Percentiles rank a stretch among this genome's conserved stretches.
These are phyloP conservation scores for Candida multigemmis DNA, from an alignment of 805 yeast species.

Conservation along the genomic window DNA sequence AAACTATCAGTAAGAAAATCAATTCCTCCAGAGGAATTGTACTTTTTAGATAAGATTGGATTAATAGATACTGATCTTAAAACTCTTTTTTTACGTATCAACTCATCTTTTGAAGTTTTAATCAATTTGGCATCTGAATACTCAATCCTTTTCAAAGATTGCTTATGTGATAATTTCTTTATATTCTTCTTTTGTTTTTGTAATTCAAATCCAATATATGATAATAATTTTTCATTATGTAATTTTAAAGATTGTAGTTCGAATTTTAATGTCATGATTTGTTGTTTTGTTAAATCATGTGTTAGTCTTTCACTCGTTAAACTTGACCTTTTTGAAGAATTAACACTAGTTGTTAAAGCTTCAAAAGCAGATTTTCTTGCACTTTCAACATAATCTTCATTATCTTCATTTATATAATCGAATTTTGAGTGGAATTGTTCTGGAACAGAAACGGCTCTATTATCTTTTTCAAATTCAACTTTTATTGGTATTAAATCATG, in stretches of 20 bases:
- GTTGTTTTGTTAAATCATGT: slow-evolving; percentile 31
- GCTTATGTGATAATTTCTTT: slow-evolving; percentile 28
- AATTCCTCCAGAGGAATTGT: slow-evolving; percentile 1
- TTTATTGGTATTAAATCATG: slow-evolving; percentile 33
- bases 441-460: slow-evolving; percentile 1
- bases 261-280: slow-evolving; percentile 41
- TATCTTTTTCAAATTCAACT: slow-evolving; percentile 30
- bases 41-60: slow-evolving; percentile 12
- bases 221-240: slow-evolving; percentile 47
- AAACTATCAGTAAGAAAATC: slow-evolving; percentile 1
- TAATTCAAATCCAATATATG: slow-evolving; percentile 48
- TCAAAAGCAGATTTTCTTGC: slow-evolving; percentile 1
- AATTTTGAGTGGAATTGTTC: neutral
- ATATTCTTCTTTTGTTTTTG: slow-evolving; percentile 39
- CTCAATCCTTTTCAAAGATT: slow-evolving; percentile 25
- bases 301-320: slow-evolving; percentile 11
- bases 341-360: slow-evolving; percentile 9
- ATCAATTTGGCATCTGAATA: slow-evolving; percentile 48
- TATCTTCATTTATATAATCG: neutral
- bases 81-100: slow-evolving; percentile 34
- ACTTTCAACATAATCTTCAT: slow-evolving; percentile 2
- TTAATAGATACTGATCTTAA: slow-evolving; percentile 30
- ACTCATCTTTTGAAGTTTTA: slow-evolving; percentile 35
- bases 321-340: slow-evolving; percentile 25
- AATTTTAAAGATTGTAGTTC: slow-evolving; percentile 44